phyloP scores from a whole-genome alignment of 176 grass and related monocot species.

The Cocos nucifera region DNA sequence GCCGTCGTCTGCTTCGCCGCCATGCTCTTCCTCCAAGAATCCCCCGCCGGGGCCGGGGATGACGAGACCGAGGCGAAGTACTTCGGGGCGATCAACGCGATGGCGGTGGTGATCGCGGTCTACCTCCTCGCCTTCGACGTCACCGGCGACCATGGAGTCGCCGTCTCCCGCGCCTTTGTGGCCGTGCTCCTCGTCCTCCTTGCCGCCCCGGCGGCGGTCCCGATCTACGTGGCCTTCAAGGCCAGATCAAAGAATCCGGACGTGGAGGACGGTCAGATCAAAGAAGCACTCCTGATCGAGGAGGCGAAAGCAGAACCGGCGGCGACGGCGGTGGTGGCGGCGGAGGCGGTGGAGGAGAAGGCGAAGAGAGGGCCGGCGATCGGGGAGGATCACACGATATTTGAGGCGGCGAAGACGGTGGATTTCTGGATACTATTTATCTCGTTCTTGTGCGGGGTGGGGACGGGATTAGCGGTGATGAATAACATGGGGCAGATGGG shows the following conservation, averaged over 20 bases:
- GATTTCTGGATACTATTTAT: slow-evolving; percentile 92
- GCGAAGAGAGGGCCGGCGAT: slow-evolving; percentile 33
- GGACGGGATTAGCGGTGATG: slow-evolving; percentile 87
- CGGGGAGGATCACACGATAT: slow-evolving; percentile 88
- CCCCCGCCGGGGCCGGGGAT: background rate
- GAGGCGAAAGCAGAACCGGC: slow-evolving; percentile 11
- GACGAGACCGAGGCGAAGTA: slow-evolving; percentile 35
- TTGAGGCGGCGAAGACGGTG: slow-evolving; percentile 41
- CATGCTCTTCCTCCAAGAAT: slow-evolving; percentile 88
- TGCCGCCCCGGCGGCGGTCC: slow-evolving; percentile 49
- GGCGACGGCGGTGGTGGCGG: background rate
- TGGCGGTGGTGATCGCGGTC: slow-evolving; percentile 72
- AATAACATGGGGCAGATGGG: slow-evolving; percentile 99
- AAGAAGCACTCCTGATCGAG: background rate
- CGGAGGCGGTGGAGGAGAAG: no score
- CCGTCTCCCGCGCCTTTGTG: slow-evolving; percentile 50
- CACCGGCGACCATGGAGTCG: slow-evolving; percentile 32
- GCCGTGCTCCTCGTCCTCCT: slow-evolving; percentile 56
- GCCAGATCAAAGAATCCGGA: slow-evolving; percentile 24
- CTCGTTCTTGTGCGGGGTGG: slow-evolving; percentile 78
- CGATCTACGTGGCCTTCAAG: slow-evolving; percentile 45
- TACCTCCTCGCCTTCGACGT: slow-evolving; percentile 81
- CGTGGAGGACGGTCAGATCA: slow-evolving; percentile 19
- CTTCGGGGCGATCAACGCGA: slow-evolving; percentile 65
- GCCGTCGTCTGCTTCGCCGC: slow-evolving; percentile 57